Base-by-base conservation (phyloP, 805 yeast genomes). In the Cyberlindnera subsufficiens region DNA sequence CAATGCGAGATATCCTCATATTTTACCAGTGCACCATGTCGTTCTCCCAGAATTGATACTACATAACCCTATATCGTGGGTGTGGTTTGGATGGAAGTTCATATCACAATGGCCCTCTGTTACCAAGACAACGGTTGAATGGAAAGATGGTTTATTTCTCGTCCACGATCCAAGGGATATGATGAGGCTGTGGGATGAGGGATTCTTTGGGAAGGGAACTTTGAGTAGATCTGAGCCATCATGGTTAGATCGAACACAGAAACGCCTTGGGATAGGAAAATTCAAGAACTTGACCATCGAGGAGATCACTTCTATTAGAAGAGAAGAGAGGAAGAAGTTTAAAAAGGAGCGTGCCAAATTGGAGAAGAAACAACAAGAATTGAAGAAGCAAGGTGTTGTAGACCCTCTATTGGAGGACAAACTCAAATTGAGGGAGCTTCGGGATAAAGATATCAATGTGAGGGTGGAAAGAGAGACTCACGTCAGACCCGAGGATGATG, bases 151-250 rank as follows among this genome's bases (percentile, higher is more conserved):
- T 3, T 43, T 53, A 6, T 58, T 58, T 31, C 54, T 59, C 11
- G 73, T 84, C 4, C 50, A 48, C 3, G 67, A 69, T 35, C 62
- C 61, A 1, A 49, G 56, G 0, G 79, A 72, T 29, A 81, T 82
- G 78, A 51, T 55, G 17, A 62, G 63, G 32, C 64, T 93, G 3
- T 93, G 98, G 98, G 63, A 69, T 15, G 74, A 74, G 52, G 99
- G 99, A 1, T 93, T 89, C 58, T 93, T 88, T 58, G 99, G 99
- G 6, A 93, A 91, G 56, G 99, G 98, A 2, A 75, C 77, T 3
- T 66, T 89, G 36, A 86, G 96, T 30, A 70, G 99, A 49, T 84
- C 95, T 44, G 97, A 93, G 58, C 96, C 99, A 0, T 78, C 96
- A 0, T 93, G 98, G 97, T 63, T 59, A 36, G 69, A 67, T n/a